phyloP scores from a whole-genome alignment of 2,329 filamentous ascomycete species.

The Colletotrichum scovillei region DNA sequence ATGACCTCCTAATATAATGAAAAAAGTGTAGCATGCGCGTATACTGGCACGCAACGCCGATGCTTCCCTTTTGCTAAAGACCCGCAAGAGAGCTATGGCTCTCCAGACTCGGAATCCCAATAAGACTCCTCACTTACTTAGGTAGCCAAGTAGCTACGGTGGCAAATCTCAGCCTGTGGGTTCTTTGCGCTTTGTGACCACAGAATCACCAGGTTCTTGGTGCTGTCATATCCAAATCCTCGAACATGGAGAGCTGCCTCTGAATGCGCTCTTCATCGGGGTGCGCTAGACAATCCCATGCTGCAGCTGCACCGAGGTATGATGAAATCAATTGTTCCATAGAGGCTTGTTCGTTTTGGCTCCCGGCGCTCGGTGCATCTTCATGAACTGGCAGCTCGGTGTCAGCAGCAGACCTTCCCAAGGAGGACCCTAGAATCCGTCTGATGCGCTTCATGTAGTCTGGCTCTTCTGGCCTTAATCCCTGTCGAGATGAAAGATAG shows the following conservation, averaged over 20 bases:
- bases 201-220: conserved; percentile 5
- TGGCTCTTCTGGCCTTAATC: conserved; percentile 13
- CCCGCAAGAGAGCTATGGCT: too few species aligned
- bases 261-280: conserved; percentile 14
- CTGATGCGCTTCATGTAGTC: conserved; percentile 8
- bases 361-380: neutral
- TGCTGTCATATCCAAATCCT: conserved; percentile 13
- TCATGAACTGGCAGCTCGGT: neutral
- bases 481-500: conserved; percentile 7
- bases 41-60: too few species aligned
- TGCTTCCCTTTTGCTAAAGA: too few species aligned
- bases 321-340: conserved; percentile 20
- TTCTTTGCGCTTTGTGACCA: too few species aligned
- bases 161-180: too few species aligned
- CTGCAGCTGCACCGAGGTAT: neutral
- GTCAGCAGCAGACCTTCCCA: neutral
- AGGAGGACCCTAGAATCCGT: neutral
- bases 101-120: too few species aligned
- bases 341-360: neutral
- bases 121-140: too few species aligned
- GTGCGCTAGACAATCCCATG: conserved; percentile 13
- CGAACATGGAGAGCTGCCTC: conserved; percentile 6
- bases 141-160: too few species aligned
- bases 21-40: too few species aligned
- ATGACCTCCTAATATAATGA: too few species aligned